Base-by-base conservation (phyloP, 306 rosid genomes). In the Inga laurina region DNA sequence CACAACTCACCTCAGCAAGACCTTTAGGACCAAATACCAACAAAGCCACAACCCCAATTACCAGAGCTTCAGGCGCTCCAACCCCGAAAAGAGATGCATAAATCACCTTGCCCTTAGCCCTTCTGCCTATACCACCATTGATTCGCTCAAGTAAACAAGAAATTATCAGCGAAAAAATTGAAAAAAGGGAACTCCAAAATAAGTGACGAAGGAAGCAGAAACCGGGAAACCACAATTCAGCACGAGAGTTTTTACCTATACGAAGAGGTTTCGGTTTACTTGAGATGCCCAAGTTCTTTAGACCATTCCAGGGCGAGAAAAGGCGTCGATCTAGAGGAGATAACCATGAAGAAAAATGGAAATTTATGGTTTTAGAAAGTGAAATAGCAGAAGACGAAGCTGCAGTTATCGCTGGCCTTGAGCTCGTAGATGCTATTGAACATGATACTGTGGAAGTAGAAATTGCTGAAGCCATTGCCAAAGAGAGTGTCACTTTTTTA, bases 61-160 rank as follows among this genome's bases (percentile, higher is more conserved):
- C 99, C 81, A 97, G 76, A 72, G 97, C 99, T 88, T 97, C 99
- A 57, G 99, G 99, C 9, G 99, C 99, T 87, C 99, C 99, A 85
- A 97, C 97, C 19, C 99, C 99, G 87, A 97, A 97, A 14, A 97
- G 90, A 84, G 99, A 97, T 19, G 99, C 99, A 87, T 89, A 89
- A 83, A 93, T 90, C 79, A 83, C 92, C 78, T 84, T 87, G 70
- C 96, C 97, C 85, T 87, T 94, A 46, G 77, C 86, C 87, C 84
- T 93, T 86, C 88, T 88, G 86, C 75, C 98, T 92, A 86, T 87
- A 81, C 87, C 83, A 75, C 24, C 77, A 65, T 67, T 62, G 49
- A 64, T 77, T 56, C 24, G 52, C 15, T 70, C 65, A 62, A 16
- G 5, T 2, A 41, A 39, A 62, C 8, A 64, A 54, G 8, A 19